phyloP scores from a whole-genome alignment of 345 rosid genomes.

The Eucalyptus urophylla region DNA sequence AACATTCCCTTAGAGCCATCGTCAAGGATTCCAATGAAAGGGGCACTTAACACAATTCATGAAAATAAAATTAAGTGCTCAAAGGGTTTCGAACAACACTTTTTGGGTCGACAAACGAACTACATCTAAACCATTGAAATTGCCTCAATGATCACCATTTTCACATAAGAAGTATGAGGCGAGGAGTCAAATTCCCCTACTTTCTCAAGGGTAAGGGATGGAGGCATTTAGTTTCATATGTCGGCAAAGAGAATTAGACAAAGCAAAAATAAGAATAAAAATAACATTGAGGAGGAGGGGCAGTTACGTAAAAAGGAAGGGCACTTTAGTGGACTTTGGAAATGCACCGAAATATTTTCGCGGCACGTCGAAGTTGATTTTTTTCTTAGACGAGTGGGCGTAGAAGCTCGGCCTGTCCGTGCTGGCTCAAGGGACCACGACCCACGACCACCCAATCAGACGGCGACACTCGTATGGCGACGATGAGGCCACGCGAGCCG shows the following conservation, averaged over 20 bases:
- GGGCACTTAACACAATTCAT: accelerated
- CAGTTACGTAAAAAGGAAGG: background rate
- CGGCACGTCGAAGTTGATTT: background rate
- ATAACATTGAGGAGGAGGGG: background rate
- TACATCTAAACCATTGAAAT: too few species aligned
- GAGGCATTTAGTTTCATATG: too few species aligned
- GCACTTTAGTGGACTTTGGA: background rate
- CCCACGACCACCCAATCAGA: background rate
- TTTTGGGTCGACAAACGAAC: background rate
- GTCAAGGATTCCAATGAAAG: accelerated
- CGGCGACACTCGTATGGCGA: background rate
- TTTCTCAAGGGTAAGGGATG: too few species aligned
- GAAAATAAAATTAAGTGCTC: background rate
- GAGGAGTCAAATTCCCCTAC: too few species aligned
- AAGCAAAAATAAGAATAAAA: too few species aligned
- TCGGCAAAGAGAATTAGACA: too few species aligned
- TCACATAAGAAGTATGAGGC: accelerated
- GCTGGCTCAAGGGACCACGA: accelerated
- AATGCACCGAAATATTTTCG: background rate
- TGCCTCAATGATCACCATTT: too few species aligned
- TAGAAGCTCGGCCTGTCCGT: background rate
- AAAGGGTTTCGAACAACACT: background rate
- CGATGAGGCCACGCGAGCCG: background rate
- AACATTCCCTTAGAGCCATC: background rate
- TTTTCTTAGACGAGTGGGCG: background rate